Conservation (phyloP, 306 rosid species). For the Castanea mollissima region DNA sequence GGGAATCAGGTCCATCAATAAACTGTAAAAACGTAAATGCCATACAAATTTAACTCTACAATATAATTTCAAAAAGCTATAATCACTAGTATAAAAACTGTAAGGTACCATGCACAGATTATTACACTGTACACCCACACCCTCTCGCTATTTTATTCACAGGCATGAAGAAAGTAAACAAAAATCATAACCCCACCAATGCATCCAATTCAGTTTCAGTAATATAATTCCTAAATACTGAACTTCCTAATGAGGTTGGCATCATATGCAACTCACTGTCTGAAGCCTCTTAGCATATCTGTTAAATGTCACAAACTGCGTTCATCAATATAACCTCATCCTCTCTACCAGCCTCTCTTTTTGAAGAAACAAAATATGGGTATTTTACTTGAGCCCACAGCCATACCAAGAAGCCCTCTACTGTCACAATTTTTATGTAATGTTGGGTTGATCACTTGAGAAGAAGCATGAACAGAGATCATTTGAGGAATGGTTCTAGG, state of each 20-base stretch:
- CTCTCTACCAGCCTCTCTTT: conserved; percentile 24
- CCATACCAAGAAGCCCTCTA: conserved; percentile 24
- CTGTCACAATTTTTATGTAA: conserved; percentile 16
- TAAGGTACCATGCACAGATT: conserved; percentile 48
- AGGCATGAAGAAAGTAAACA: conserved; percentile 40
- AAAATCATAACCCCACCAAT: conserved; percentile 35
- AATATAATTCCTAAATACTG: conserved; percentile 32
- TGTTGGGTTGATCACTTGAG: conserved; percentile 15
- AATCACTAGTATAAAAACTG: conserved; percentile 28
- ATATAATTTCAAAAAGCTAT: conserved; percentile 19
- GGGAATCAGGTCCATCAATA: background rate
- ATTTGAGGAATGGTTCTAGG: conserved; percentile 11
- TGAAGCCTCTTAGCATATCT: conserved; percentile 17
- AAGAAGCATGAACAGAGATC: conserved; percentile 14
- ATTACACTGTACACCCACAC: conserved; percentile 53
- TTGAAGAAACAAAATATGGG: conserved; percentile 21
- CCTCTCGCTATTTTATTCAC: conserved; percentile 49
- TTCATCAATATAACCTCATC: conserved; percentile 24
- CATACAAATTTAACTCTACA: conserved; percentile 25
- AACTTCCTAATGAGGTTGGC: conserved; percentile 36
- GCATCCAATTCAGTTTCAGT: conserved; percentile 28
- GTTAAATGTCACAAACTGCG: conserved; percentile 12
- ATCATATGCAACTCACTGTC: conserved; percentile 22
- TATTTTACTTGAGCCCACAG: conserved; percentile 5
- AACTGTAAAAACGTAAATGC: background rate